Evolutionary conservation across 148 eudicot genomes (phyloP).

Genomic region (Rheum nobile): DNA sequence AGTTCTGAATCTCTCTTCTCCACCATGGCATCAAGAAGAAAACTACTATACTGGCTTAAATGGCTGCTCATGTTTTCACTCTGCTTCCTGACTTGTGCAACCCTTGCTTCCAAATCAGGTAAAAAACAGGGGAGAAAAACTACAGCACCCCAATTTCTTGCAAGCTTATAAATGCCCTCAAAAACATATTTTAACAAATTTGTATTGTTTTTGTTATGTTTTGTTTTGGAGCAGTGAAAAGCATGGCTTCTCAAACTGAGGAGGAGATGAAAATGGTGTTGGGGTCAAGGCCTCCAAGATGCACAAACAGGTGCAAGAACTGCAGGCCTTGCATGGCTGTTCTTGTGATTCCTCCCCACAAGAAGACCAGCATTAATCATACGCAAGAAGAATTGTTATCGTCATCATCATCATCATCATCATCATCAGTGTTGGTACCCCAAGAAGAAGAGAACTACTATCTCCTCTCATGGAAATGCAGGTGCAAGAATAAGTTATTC

Average conservation of each 20-base stretch:
- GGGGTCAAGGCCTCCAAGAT: conserved; percentile 36
- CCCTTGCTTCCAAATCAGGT: conserved; percentile 2
- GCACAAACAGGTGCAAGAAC: conserved; percentile 29
- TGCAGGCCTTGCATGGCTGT: conserved; percentile 37
- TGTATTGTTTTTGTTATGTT: background rate
- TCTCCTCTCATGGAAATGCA: conserved; percentile 33
- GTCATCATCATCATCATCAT: background rate
- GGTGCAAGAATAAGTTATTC: conserved; percentile 31
- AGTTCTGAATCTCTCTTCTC: background rate
- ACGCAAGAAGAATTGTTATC: background rate
- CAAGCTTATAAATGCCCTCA: background rate
- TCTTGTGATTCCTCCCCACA: conserved; percentile 28
- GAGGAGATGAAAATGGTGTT: conserved; percentile 19
- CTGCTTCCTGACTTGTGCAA: background rate
- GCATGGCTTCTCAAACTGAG: background rate
- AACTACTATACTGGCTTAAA: background rate
- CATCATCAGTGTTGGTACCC: background rate
- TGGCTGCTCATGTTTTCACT: background rate
- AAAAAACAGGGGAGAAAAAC: background rate
- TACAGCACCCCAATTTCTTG: background rate
- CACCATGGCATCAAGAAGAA: conserved; percentile 4
- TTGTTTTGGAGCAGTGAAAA: background rate
- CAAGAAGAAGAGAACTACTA: conserved; percentile 30
- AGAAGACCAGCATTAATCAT: background rate
- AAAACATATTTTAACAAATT: background rate